Base-by-base conservation (phyloP, 441 rosid species). In the Croton laevigatus region DNA sequence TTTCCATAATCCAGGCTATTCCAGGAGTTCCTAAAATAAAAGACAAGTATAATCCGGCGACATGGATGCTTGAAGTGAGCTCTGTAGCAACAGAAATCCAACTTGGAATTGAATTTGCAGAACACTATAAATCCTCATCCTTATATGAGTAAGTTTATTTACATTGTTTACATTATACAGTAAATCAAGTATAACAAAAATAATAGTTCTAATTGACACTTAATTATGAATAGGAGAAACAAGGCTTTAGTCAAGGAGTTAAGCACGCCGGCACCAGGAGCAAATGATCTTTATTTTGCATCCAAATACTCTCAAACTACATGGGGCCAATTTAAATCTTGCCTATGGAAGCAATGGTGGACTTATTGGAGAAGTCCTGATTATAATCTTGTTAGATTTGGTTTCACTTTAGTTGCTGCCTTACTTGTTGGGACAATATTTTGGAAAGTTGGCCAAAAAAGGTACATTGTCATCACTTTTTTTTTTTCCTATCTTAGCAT, bases 61-160 rank as follows among this genome's bases (percentile, higher is more conserved):
- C 93, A 16, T 88, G 97, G 97, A 88, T 90, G 97, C 80, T 90
- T n/a, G 96, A 92, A 79, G 91, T 87, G 68, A 88, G 90, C 37
- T 58, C 83, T 23, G 62, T 79, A 44, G 76, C 82, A 40, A 86
- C 85, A 62, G 98, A 90, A 78, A 44, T 75, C n/a, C 76, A 81
- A 70, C 76, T 89, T 55, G 89, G 88, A 45, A 77, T 86, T 17
- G 87, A 92, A 66, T 90, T 92, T 71, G 79, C 89, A 6, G 87
- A 90, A 19, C 10, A 80, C 42, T 89, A 87, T 82, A 83, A 77
- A 72, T 79, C 76, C 14, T 90, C 98, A 46, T 85, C 89, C 3
- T 82, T 87, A 45, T 77, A 79, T 69, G 85, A 80, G 98, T 91
- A 81, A 80, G 98, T 91, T 80, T 79, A 93, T 79, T 34, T 19